These are phyloP conservation scores for Alternaria sp. DNA, from an alignment of 2,329 filamentous ascomycete species.

Conservation along the genomic window DNA sequence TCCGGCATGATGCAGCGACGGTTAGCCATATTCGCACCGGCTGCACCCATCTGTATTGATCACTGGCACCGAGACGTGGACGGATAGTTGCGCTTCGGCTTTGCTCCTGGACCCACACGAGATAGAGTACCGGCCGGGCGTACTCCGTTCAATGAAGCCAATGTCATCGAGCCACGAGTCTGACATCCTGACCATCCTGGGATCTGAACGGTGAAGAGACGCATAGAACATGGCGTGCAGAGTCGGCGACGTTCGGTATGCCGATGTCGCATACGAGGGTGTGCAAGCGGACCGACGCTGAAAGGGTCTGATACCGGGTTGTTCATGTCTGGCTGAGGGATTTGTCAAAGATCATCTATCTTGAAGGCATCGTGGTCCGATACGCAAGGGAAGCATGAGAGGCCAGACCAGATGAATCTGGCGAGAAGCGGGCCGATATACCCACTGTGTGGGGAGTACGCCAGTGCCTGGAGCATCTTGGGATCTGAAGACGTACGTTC, in stretches of 20 bases:
- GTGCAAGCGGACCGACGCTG: conserved; percentile 14
- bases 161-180: conserved; percentile 2
- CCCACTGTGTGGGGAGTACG: not conserved
- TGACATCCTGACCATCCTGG: not conserved
- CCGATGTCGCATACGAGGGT: conserved; percentile 18
- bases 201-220: not conserved
- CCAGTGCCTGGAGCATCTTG: not conserved
- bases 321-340: not conserved
- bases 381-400: not conserved
- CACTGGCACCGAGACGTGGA: not conserved
- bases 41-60: not conserved
- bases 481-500: not conserved
- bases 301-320: not conserved
- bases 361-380: not conserved
- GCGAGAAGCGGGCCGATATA: not conserved
- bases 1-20: conserved; percentile 1
- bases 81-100: not conserved
- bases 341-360: conserved; percentile 1
- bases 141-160: not conserved
- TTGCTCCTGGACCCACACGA: not conserved
- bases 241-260: conserved; percentile 21
- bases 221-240: not conserved
- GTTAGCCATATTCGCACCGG: conserved; percentile 1
- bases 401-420: not conserved
- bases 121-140: not conserved